These are phyloP conservation scores for Coprinopsis strossmayeri DNA, from an alignment of 768 basidiomycete genomes.

Conservation along the genomic window DNA sequence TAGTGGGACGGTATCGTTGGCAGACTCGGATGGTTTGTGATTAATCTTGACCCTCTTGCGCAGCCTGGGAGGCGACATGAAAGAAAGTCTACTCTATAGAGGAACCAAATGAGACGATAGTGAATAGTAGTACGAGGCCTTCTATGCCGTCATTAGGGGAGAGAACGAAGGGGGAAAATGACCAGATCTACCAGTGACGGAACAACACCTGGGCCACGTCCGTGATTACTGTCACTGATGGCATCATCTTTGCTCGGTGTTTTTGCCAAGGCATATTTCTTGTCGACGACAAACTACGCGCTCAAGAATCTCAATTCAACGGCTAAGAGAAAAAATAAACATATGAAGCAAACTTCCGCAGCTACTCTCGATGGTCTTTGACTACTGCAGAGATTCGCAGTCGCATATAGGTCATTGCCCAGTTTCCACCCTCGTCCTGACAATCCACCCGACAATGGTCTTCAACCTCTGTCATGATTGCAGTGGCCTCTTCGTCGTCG, in stretches of 20 bases:
- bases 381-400: constrained; percentile 55
- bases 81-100: not conserved
- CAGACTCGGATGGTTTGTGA: not conserved
- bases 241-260: not conserved
- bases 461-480: constrained; percentile 58
- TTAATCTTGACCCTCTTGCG: not conserved
- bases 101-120: not conserved
- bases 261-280: too few species aligned
- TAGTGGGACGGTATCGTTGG: not conserved
- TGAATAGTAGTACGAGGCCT: not conserved
- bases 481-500: constrained; percentile 44
- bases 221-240: not conserved
- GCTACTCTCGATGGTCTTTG: constrained; percentile 13
- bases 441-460: constrained; percentile 50
- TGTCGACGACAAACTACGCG: too few species aligned
- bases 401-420: constrained; percentile 70
- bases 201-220: not conserved
- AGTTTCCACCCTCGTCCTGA: constrained; percentile 50
- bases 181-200: too few species aligned
- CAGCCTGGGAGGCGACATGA: not conserved
- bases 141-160: not conserved
- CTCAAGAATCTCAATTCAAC: too few species aligned
- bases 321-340: too few species aligned
- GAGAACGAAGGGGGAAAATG: not conserved
- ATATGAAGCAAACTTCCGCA: not conserved